Evolutionary conservation across 75 land plant genomes (phyloP).

Genomic region (Pseudotsuga menziesii): DNA sequence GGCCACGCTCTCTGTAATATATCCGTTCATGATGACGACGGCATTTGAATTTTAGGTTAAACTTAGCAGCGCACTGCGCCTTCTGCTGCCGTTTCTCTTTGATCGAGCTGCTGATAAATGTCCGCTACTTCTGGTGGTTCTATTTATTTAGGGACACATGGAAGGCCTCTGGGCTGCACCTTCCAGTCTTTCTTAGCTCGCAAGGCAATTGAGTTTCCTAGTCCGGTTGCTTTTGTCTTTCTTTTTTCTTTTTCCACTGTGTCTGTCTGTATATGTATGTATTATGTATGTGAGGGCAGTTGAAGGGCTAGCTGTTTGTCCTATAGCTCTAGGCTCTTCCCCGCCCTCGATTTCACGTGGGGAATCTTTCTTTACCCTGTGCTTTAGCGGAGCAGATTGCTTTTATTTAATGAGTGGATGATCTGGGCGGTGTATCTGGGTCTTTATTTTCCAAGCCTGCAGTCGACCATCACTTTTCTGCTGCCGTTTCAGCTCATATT

Average conservation of each 20-base stretch:
- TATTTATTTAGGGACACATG: background rate
- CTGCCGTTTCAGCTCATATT: no score
- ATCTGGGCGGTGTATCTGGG: background rate
- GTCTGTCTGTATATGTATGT: background rate
- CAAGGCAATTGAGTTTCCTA: background rate
- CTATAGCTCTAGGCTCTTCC: slow-evolving; percentile 3
- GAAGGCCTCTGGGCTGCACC: no score
- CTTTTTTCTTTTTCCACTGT: background rate
- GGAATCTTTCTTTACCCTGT: slow-evolving; percentile 4
- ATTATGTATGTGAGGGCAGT: background rate
- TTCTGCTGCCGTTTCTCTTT: background rate
- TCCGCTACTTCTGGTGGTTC: background rate
- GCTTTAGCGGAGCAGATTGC: background rate
- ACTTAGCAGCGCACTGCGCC: background rate
- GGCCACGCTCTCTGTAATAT: background rate
- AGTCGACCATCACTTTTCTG: no score
- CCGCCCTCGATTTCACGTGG: slow-evolving; percentile 6
- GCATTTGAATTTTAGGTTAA: background rate
- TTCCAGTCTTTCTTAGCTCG: background rate
- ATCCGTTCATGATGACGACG: background rate
- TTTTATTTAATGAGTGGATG: slow-evolving; percentile 1
- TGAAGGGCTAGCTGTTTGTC: slow-evolving; percentile 2
- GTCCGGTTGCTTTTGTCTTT: background rate
- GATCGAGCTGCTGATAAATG: background rate
- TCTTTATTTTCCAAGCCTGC: no score